These are phyloP conservation scores for Cicer yamashitae DNA, from an alignment of 306 rosid species.

Conservation along the genomic window DNA sequence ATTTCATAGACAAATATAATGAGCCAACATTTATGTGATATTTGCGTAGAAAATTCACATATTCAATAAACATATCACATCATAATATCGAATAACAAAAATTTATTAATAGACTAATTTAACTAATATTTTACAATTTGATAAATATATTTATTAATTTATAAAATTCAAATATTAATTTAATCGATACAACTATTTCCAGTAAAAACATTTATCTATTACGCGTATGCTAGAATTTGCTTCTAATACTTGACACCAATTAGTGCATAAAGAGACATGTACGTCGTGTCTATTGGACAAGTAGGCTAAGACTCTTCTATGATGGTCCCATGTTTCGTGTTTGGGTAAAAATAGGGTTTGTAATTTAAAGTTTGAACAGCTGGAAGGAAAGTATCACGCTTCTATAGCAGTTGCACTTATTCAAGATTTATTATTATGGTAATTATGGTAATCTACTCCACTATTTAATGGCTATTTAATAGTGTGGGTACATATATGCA, in stretches of 20 bases:
- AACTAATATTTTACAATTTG: no score
- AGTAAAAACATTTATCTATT: no score
- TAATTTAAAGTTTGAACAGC: slow-evolving; percentile 40
- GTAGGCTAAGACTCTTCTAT: slow-evolving; percentile 20
- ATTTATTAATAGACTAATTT: no score
- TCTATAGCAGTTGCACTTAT: slow-evolving; percentile 34
- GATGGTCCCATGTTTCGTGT: slow-evolving; percentile 41
- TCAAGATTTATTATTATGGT: not conserved
- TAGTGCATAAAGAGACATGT: slow-evolving; percentile 6
- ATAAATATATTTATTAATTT: no score
- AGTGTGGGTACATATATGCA: not conserved
- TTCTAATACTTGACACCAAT: not conserved
- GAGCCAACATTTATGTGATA: no score
- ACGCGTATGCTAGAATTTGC: no score
- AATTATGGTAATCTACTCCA: slow-evolving; percentile 22
- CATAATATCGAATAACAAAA: no score
- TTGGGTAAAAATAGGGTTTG: slow-evolving; percentile 45
- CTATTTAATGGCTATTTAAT: slow-evolving; percentile 28
- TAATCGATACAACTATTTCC: no score
- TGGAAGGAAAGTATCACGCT: slow-evolving; percentile 32
- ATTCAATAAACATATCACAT: no score
- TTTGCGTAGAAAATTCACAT: no score
- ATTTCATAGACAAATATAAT: no score
- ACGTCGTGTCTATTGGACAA: slow-evolving; percentile 33
- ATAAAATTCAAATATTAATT: no score